These are phyloP conservation scores for Saturnispora sanitii DNA, from an alignment of 805 yeast species.

Conservation along the genomic window DNA sequence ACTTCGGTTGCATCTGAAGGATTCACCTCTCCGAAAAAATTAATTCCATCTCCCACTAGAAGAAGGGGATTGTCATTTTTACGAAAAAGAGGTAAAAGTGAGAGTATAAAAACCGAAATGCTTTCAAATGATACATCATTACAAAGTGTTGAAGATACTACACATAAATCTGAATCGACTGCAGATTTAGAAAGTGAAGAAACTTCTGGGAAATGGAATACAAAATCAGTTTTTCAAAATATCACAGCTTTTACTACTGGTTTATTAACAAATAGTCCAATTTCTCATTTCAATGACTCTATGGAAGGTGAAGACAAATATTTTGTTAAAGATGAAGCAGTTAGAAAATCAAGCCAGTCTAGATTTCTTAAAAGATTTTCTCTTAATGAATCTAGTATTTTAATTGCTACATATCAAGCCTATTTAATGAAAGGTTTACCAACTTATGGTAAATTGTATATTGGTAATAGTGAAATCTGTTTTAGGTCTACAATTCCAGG, in stretches of 20 bases:
- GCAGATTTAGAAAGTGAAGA: not conserved
- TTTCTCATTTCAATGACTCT: conserved; percentile 44
- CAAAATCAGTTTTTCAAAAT: conserved; percentile 24
- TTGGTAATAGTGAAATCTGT: conserved; percentile 62
- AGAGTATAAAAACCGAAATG: not conserved
- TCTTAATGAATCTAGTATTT: conserved; percentile 37
- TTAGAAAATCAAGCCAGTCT: conserved; percentile 24
- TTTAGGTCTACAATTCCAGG: conserved; percentile 77
- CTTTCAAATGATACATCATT: not conserved
- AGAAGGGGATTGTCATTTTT: not conserved
- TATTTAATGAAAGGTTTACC: conserved; percentile 67
- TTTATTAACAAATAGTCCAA: conserved; percentile 17
- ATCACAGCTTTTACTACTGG: conserved; percentile 21
- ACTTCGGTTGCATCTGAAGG: too few species aligned
- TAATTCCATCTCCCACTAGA: not conserved
- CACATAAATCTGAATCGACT: not conserved
- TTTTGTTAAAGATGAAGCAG: conserved; percentile 35
- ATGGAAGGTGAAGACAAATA: conserved; percentile 40
- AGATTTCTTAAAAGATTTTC: conserved; percentile 49
- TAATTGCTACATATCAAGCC: conserved; percentile 62
- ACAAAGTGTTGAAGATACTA: not conserved
- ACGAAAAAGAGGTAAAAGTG: not conserved
- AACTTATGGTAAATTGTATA: conserved; percentile 70
- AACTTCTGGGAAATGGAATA: conserved; percentile 15
- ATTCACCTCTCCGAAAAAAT: not conserved